Conservation (phyloP, 192 early-diverging fungal genomes). For the Oehlia diaphana region DNA sequence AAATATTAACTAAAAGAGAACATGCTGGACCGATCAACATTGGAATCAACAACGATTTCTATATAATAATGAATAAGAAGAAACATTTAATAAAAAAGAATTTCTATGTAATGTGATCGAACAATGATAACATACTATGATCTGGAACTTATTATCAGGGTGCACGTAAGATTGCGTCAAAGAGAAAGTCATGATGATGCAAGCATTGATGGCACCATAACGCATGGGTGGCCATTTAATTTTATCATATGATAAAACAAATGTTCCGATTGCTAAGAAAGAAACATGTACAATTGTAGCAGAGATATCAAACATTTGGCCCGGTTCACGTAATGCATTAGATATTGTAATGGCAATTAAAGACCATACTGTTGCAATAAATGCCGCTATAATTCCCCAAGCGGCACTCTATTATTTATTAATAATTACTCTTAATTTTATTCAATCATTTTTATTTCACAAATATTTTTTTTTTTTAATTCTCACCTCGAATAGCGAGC, state of each 20-base stretch:
- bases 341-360: background rate
- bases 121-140: constrained; percentile 6
- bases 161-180: constrained; percentile 1
- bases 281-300: background rate
- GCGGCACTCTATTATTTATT: constrained; percentile 8
- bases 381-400: constrained; percentile 13
- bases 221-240: constrained; percentile 26
- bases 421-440: no score
- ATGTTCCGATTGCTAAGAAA: constrained; percentile 18
- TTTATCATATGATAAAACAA: constrained; percentile 24
- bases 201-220: constrained; percentile 13
- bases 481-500: constrained; percentile 4
- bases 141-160: background rate
- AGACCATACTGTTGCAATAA: background rate
- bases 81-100: no score
- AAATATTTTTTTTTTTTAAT: no score
- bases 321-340: background rate
- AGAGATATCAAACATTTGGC: background rate
- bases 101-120: background rate
- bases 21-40: constrained; percentile 16
- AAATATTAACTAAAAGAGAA: constrained; percentile 4
- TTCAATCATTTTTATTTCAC: no score
- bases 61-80: background rate
- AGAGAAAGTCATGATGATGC: constrained; percentile 2
- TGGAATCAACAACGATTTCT: constrained; percentile 13